Percentiles rank a stretch among this genome's conserved stretches.
phyloP scores from a whole-genome alignment of 768 basidiomycete species.

The Leccinum uliginosum region DNA sequence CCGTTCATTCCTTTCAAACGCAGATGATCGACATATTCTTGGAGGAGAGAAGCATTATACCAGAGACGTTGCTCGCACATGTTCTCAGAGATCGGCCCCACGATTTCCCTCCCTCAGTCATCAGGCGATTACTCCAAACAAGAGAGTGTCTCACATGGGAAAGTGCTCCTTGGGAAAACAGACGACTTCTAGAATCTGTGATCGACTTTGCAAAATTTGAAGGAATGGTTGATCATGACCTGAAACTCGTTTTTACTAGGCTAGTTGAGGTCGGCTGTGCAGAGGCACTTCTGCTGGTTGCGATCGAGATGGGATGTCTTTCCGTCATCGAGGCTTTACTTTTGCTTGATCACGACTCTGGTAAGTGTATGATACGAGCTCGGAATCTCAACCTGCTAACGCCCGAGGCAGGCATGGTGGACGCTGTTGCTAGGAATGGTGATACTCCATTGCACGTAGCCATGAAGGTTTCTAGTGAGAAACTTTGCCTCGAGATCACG shows the following conservation, averaged over 20 bases:
- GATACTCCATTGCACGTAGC: neutral
- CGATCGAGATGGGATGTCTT: constrained; percentile 4
- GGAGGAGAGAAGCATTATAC: neutral
- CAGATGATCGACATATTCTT: constrained; percentile 1
- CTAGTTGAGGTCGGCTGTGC: constrained; percentile 1
- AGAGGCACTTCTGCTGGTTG: constrained; percentile 2
- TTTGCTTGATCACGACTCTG: neutral
- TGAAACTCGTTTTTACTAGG: neutral
- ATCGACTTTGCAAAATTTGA: neutral
- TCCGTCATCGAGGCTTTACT: neutral
- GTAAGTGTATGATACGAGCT: neutral
- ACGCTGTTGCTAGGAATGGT: neutral
- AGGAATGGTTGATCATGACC: neutral
- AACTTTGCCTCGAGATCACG: neutral
- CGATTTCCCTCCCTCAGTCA: neutral
- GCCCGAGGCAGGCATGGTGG: neutral
- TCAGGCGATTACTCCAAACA: neutral
- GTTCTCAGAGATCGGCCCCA: neutral
- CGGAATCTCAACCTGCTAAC: neutral
- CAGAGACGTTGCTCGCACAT: neutral
- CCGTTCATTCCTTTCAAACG: neutral
- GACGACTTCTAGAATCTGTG: neutral
- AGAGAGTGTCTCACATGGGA: neutral
- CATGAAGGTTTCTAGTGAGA: neutral
- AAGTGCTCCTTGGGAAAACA: neutral